A percentile compares a stretch with the other conserved stretches of the same genome.
Evolutionary conservation across 202 grass and related monocot genomes (phyloP).

Genomic region (Carex sylvatica): DNA sequence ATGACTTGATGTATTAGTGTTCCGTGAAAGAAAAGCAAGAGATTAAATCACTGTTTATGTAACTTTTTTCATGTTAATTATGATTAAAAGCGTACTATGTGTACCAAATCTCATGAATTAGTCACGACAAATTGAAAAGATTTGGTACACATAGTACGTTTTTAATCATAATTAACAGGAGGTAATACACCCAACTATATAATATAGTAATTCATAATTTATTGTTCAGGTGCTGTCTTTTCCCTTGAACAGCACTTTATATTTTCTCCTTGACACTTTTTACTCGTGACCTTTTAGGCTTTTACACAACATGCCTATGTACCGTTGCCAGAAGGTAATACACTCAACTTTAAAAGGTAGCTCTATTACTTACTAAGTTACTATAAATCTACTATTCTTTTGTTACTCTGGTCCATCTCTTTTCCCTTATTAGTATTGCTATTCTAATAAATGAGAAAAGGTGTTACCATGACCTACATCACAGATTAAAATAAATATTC

Average conservation of each 20-base stretch:
- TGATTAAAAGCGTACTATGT: not conserved
- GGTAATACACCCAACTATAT: not conserved
- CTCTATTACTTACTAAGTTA: not conserved
- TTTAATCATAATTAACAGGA: slow-evolving; percentile 10
- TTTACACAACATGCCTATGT: not conserved
- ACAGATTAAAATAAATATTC: not conserved
- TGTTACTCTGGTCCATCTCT: not conserved
- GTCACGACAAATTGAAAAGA: not conserved
- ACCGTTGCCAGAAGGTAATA: not conserved
- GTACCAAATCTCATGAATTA: not conserved
- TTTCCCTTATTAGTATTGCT: not conserved
- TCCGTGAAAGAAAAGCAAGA: slow-evolving; percentile 3
- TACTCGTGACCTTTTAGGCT: slow-evolving; percentile 10
- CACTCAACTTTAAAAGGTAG: not conserved
- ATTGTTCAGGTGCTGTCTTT: slow-evolving; percentile 23
- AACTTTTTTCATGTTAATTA: slow-evolving; percentile 15
- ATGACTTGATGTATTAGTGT: not conserved
- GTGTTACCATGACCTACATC: not conserved
- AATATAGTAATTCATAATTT: not conserved
- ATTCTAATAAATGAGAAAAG: not conserved
- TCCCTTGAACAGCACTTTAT: not conserved
- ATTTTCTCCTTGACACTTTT: slow-evolving; percentile 14
- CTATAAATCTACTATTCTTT: not conserved
- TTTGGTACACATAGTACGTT: not conserved
- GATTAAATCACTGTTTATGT: not conserved